Conservation (phyloP, 129 eudicot genomes). For the Ambrosia artemisiifolia region DNA sequence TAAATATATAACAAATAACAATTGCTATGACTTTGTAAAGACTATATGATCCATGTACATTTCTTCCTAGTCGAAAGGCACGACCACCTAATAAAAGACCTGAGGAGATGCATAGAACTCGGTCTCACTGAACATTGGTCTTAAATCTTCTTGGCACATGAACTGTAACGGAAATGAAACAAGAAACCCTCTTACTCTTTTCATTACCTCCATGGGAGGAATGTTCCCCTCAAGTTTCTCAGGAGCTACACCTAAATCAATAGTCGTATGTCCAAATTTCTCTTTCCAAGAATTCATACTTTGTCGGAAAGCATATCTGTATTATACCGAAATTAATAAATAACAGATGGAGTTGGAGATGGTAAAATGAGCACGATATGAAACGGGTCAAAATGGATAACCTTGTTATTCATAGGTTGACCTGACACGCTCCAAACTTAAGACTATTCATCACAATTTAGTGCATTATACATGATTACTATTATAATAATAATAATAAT, state of each 20-base stretch:
- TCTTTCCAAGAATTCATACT: constrained; percentile 68
- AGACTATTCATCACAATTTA: background rate
- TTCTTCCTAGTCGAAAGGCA: constrained; percentile 15
- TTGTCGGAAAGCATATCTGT: constrained; percentile 77
- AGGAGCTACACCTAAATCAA: constrained; percentile 91
- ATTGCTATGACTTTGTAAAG: background rate
- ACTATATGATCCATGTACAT: constrained; percentile 12
- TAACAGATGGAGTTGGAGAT: background rate
- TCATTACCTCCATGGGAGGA: constrained; percentile 46
- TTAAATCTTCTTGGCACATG: constrained; percentile 81
- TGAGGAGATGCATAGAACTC: constrained; percentile 87
- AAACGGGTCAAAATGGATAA: background rate
- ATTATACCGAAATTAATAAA: background rate
- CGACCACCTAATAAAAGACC: constrained; percentile 57
- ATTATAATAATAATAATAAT: no score
- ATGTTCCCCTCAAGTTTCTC: constrained; percentile 47
- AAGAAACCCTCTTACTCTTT: constrained; percentile 61
- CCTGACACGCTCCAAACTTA: background rate
- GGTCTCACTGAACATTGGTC: constrained; percentile 81
- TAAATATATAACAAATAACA: constrained; percentile 14
- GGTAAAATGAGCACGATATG: background rate
- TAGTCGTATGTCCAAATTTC: constrained; percentile 68
- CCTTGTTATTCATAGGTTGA: background rate
- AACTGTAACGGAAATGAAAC: constrained; percentile 87
- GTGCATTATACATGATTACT: background rate